Conservation (phyloP, 1,139 yeast species). For the Magnusiomyces ingens region DNA sequence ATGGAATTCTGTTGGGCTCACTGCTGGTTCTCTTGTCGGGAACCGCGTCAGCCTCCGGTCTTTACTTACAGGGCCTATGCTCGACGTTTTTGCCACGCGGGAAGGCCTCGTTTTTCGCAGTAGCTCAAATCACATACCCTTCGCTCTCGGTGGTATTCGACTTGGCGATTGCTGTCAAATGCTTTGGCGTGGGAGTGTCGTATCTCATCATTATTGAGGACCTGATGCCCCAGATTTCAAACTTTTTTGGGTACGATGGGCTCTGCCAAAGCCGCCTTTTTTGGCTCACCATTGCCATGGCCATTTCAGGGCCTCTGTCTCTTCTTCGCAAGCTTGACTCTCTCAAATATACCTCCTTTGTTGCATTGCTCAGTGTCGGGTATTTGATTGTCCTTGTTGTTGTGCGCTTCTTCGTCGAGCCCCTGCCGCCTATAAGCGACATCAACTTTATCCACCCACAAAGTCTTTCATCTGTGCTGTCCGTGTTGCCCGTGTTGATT, state of each 20-base stretch:
- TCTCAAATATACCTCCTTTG: slow-evolving; percentile 73
- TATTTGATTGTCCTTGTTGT: slow-evolving; percentile 72
- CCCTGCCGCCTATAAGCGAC: background rate
- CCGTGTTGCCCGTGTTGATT: slow-evolving; percentile 83
- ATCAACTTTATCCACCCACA: slow-evolving; percentile 45
- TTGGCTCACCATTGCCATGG: slow-evolving; percentile 63
- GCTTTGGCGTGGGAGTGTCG: slow-evolving; percentile 89
- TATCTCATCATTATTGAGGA: slow-evolving; percentile 88
- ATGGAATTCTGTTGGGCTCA: slow-evolving; percentile 68
- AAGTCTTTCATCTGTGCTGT: slow-evolving; percentile 52
- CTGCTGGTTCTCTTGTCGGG: slow-evolving; percentile 67
- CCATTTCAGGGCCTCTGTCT: slow-evolving; percentile 67
- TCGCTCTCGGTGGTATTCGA: slow-evolving; percentile 76
- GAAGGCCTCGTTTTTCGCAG: slow-evolving; percentile 76
- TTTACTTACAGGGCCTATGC: slow-evolving; percentile 69
- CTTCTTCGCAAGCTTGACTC: slow-evolving; percentile 72
- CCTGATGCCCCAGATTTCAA: slow-evolving; percentile 57
- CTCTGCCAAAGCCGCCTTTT: slow-evolving; percentile 31
- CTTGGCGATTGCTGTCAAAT: slow-evolving; percentile 78
- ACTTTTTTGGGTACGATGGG: slow-evolving; percentile 24
- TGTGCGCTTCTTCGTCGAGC: slow-evolving; percentile 45
- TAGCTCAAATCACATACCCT: slow-evolving; percentile 82
- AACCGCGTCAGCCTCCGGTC: slow-evolving; percentile 68
- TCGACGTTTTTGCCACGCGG: slow-evolving; percentile 64
- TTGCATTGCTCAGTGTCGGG: slow-evolving; percentile 77